These are phyloP conservation scores for Solanum sparsipilum DNA, from an alignment of 257 asterid species.

Conservation along the genomic window DNA sequence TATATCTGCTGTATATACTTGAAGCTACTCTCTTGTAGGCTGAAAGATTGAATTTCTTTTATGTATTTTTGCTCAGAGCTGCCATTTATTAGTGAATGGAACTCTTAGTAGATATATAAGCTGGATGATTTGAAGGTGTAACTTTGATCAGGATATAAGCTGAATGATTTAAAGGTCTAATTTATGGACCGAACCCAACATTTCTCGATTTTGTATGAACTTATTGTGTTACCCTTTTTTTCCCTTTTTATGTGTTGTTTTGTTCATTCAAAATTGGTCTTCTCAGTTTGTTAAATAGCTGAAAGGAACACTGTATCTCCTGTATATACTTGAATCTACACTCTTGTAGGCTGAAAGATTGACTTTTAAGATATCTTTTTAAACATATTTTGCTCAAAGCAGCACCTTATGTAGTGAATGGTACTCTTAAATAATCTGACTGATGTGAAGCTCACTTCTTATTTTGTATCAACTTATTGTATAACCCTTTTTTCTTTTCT, in stretches of 20 bases:
- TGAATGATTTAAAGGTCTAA: background rate
- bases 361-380: background rate
- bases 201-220: background rate
- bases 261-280: no score
- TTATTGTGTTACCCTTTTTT: background rate
- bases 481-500: background rate
- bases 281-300: no score
- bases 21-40: background rate
- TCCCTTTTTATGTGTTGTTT: no score
- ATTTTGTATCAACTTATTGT: background rate
- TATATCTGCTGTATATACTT: background rate
- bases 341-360: background rate
- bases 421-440: background rate
- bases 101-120: background rate
- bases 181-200: background rate
- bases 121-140: background rate
- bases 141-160: background rate
- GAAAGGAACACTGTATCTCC: background rate
- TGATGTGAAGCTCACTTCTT: background rate
- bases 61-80: background rate
- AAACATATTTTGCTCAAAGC: background rate
- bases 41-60: background rate
- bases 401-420: background rate
- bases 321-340: background rate
- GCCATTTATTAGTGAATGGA: background rate